These are phyloP conservation scores for Coriaria nepalensis DNA, from an alignment of 306 rosid species.

Conservation along the genomic window DNA sequence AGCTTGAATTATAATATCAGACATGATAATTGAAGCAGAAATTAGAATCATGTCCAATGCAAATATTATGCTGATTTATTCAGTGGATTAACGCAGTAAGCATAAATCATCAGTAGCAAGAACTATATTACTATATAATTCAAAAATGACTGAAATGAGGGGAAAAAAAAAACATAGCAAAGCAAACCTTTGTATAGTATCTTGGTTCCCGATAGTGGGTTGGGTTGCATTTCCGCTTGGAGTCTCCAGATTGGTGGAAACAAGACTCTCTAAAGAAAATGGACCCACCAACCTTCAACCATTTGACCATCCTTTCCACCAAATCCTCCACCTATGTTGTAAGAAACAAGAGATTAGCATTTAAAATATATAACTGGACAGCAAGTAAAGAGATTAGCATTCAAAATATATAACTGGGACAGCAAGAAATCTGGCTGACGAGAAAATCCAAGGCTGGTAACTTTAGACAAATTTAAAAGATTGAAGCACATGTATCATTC, in stretches of 20 bases:
- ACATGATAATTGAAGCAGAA: too few relatives aligned
- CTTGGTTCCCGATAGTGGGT: conserved; percentile 96
- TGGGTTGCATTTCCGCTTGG: conserved; percentile 80
- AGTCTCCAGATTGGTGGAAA: conserved; percentile 96
- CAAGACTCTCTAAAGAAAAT: conserved; percentile 93
- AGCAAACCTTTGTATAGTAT: conserved; percentile 75
- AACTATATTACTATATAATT: too few relatives aligned
- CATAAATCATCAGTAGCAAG: too few relatives aligned
- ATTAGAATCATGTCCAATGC: too few relatives aligned
- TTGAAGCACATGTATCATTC: too few relatives aligned
- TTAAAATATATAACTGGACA: neutral
- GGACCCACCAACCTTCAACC: conserved; percentile 78
- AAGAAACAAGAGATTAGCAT: neutral
- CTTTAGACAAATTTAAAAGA: too few relatives aligned
- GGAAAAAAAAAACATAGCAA: conserved; percentile 4
- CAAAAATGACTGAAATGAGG: too few relatives aligned
- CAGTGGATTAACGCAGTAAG: too few relatives aligned
- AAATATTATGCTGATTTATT: too few relatives aligned
- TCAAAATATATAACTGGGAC: neutral
- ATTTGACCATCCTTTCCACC: conserved; percentile 66
- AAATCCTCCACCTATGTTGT: conserved; percentile 49
- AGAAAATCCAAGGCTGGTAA: too few relatives aligned
- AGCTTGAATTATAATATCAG: too few relatives aligned
- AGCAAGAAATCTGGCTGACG: too few relatives aligned
- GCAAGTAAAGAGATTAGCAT: neutral